phyloP scores from a whole-genome alignment of 176 grass and related monocot genomes.

The Dactylis glomerata region DNA sequence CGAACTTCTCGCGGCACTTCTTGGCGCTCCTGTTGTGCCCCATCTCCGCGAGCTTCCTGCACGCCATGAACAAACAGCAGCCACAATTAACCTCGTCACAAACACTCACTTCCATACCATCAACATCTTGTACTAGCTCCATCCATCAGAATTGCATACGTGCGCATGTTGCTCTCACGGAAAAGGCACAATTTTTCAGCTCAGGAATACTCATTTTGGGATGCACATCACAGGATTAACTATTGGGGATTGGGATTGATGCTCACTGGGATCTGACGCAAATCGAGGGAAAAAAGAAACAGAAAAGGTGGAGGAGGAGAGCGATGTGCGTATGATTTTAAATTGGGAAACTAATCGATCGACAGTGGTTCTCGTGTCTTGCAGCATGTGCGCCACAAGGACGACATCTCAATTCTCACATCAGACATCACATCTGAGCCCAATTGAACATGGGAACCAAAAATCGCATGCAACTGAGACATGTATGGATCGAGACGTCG shows the following conservation, averaged over 20 bases:
- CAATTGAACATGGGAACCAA: slow-evolving; percentile 10
- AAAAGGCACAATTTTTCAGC: not conserved
- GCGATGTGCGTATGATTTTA: slow-evolving; percentile 52
- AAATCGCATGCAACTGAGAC: slow-evolving; percentile 25
- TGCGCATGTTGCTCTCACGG: slow-evolving; percentile 22
- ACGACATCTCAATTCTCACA: not conserved
- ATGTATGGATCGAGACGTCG: not conserved
- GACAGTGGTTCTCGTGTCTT: slow-evolving; percentile 17
- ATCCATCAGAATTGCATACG: not conserved
- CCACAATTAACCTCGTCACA: slow-evolving; percentile 15
- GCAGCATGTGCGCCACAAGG: not conserved
- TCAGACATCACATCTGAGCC: not conserved
- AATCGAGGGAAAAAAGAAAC: not conserved
- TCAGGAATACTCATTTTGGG: not conserved
- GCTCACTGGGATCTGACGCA: slow-evolving; percentile 27
- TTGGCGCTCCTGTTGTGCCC: slow-evolving; percentile 81
- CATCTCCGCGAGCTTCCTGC: slow-evolving; percentile 75
- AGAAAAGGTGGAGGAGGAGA: slow-evolving; percentile 32
- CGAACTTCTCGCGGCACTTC: slow-evolving; percentile 97
- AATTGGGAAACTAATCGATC: slow-evolving; percentile 21
- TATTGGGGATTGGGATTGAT: slow-evolving; percentile 20
- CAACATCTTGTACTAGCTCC: slow-evolving; percentile 19
- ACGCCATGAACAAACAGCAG: not conserved
- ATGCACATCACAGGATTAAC: not conserved
- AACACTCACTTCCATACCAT: slow-evolving; percentile 8